Conservation (phyloP, 768 basidiomycete species). For the Paxillus involutus region DNA sequence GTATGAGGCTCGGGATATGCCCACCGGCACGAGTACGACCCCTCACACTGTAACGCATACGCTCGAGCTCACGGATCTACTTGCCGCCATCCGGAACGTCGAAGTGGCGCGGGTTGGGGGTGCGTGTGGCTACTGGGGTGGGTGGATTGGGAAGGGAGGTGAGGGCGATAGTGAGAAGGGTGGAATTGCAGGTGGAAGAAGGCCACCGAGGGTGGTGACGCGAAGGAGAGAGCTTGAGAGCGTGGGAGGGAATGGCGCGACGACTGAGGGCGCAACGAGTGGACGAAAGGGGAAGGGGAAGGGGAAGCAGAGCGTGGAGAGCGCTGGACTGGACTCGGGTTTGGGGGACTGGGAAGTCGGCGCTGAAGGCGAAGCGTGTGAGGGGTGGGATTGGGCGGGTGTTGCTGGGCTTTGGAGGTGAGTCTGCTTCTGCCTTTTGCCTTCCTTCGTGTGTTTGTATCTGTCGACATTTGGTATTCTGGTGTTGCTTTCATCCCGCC, state of each 20-base stretch:
- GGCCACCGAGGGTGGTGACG: constrained; percentile 15
- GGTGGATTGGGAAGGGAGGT: constrained; percentile 12
- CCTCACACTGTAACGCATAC: background rate
- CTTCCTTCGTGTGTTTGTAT: too few relatives aligned
- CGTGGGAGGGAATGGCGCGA: background rate
- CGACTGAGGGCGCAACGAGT: background rate
- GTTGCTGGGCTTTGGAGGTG: constrained; percentile 54
- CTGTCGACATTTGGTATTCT: too few relatives aligned
- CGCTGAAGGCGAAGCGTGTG: constrained; percentile 21
- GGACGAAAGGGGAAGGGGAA: constrained; percentile 22
- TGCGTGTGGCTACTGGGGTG: constrained; percentile 41
- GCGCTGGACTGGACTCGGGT: background rate
- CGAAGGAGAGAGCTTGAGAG: constrained; percentile 12
- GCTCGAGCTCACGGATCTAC: constrained; percentile 21
- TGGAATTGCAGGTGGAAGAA: background rate
- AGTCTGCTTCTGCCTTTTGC: constrained; percentile 11
- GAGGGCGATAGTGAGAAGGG: background rate
- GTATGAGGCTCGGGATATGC: too few relatives aligned
- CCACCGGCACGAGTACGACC: too few relatives aligned
- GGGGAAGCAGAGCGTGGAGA: background rate
- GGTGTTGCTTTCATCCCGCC: too few relatives aligned
- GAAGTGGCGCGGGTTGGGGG: constrained; percentile 42
- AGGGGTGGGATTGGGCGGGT: constrained; percentile 63
- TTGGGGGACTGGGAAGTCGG: constrained; percentile 24
- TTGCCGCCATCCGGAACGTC: constrained; percentile 29